Conservation (phyloP, 2,329 filamentous ascomycete species). For the Aureobasidium sp. region DNA sequence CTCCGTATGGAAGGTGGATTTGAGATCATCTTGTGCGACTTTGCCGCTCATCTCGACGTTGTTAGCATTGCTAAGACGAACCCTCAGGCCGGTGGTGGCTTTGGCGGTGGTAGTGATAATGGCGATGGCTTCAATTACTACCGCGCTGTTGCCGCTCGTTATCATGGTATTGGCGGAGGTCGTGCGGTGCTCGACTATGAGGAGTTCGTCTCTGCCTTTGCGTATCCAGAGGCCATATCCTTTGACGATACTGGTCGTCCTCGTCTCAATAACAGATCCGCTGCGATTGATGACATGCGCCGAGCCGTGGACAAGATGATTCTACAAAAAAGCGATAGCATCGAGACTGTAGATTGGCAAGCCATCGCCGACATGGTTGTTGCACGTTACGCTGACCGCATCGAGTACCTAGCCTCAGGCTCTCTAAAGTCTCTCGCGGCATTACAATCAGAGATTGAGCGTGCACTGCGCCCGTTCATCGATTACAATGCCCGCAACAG, state of each 20-base stretch:
- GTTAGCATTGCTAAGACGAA: constrained; percentile 24
- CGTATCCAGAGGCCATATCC: constrained; percentile 29
- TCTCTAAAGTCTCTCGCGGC: constrained; percentile 15
- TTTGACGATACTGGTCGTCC: constrained; percentile 26
- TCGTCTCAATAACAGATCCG: constrained; percentile 29
- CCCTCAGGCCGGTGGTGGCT: not conserved
- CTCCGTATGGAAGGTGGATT: constrained; percentile 62
- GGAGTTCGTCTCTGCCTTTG: constrained; percentile 40
- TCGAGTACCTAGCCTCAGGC: constrained; percentile 32
- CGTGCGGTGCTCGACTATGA: constrained; percentile 41
- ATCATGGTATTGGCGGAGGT: constrained; percentile 35
- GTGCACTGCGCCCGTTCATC: constrained; percentile 30
- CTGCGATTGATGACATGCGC: constrained; percentile 30
- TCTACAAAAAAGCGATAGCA: constrained; percentile 19
- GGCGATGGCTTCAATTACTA: constrained; percentile 24
- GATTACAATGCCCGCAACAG: constrained; percentile 28
- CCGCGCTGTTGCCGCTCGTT: constrained; percentile 33
- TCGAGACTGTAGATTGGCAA: constrained; percentile 52
- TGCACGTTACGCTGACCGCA: constrained; percentile 48
- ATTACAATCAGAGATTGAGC: constrained; percentile 22
- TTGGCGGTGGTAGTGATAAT: constrained; percentile 14
- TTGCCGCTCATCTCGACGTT: constrained; percentile 35
- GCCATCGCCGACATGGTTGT: constrained; percentile 57
- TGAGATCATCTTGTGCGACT: constrained; percentile 61
- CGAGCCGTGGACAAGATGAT: constrained; percentile 39